Conservation (phyloP, 176 grass and related monocot genomes). For the maize (Zea mays) region DNA sequence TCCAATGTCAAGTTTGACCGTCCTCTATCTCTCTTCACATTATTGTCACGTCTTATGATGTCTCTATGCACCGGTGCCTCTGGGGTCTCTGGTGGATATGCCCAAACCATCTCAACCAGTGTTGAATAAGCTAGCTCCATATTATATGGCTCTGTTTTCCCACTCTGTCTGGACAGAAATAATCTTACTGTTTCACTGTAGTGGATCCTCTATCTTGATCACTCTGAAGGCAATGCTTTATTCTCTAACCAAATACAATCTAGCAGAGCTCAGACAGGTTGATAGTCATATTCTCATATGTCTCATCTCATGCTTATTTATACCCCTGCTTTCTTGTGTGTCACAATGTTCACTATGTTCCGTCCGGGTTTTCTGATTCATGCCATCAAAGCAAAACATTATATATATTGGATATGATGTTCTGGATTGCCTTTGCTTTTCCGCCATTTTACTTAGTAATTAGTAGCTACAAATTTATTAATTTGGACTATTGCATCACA, state of each 20-base stretch:
- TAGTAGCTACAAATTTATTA: neutral
- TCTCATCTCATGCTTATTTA: neutral
- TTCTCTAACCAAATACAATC: slow-evolving; percentile 5
- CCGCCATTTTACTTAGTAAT: slow-evolving; percentile 23
- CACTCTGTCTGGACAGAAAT: no score
- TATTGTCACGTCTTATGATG: no score
- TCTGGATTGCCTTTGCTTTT: slow-evolving; percentile 10
- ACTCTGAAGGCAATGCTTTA: neutral
- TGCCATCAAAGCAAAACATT: slow-evolving; percentile 9
- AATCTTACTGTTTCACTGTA: slow-evolving; percentile 12
- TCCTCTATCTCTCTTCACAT: no score
- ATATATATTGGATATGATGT: neutral
- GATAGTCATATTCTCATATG: neutral
- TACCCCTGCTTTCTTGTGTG: slow-evolving; percentile 20
- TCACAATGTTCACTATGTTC: neutral
- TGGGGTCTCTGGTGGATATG: no score
- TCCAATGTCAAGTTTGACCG: no score
- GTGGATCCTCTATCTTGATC: neutral
- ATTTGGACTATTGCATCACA: neutral
- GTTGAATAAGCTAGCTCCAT: no score
- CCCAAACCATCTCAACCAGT: no score
- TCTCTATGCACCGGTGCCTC: no score
- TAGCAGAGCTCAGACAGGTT: neutral
- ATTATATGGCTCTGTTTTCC: no score
- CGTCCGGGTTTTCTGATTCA: neutral